Conservation (phyloP, 1,284 basidiomycete genomes). For the Puccinia polysora region DNA sequence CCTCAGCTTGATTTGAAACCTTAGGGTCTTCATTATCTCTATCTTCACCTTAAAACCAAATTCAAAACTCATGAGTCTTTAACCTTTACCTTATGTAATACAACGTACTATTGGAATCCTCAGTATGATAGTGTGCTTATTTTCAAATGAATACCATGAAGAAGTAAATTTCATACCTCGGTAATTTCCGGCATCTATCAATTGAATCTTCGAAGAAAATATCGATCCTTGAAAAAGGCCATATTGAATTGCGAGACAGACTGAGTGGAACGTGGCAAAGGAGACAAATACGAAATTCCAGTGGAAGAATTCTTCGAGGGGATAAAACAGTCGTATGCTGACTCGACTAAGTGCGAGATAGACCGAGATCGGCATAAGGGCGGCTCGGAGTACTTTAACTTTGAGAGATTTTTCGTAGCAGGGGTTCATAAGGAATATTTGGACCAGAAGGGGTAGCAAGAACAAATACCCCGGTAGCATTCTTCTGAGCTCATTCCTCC, state of each 20-base stretch:
- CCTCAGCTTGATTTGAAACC: not conserved
- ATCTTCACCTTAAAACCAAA: not conserved
- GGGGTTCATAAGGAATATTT: conserved; percentile 35
- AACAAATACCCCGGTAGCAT: conserved; percentile 29
- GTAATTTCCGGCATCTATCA: conserved; percentile 17
- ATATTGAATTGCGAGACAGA: conserved; percentile 37
- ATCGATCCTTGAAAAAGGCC: conserved; percentile 13
- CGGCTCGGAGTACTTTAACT: not conserved
- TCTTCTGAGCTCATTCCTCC: not conserved
- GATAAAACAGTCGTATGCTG: conserved; percentile 14
- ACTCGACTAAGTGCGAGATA: conserved; percentile 18
- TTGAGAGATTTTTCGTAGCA: conserved; percentile 9
- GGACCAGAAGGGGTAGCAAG: conserved; percentile 17
- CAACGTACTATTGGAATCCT: no score
- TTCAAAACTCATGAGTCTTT: no score
- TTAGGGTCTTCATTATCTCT: not conserved
- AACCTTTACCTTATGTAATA: no score
- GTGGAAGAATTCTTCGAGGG: conserved; percentile 39
- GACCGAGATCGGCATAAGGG: conserved; percentile 34
- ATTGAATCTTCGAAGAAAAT: conserved; percentile 12
- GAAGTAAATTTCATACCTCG: not conserved
- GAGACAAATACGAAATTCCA: conserved; percentile 30
- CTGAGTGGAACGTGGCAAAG: conserved; percentile 38
- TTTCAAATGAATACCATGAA: not conserved
- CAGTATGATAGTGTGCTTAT: no score